phyloP scores from a whole-genome alignment of 179 eudicot species.

The Carnegiea gigantea region DNA sequence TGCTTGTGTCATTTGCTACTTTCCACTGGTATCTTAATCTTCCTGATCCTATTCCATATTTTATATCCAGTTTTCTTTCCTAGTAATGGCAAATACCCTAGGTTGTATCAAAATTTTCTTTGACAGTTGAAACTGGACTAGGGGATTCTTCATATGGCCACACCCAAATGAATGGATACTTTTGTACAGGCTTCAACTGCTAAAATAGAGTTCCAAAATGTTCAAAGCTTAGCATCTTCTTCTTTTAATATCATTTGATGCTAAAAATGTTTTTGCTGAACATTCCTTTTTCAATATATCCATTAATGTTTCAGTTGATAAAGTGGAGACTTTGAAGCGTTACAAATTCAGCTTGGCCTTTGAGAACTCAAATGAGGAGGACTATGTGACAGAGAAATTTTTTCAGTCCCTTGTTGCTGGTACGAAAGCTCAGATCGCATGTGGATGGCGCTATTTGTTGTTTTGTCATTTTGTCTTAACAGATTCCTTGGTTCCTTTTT shows the following conservation, averaged over 20 bases:
- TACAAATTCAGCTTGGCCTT: constrained; percentile 96
- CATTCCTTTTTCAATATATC: background rate
- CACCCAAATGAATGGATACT: background rate
- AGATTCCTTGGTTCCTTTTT: background rate
- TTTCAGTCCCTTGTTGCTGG: constrained; percentile 99
- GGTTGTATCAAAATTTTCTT: background rate
- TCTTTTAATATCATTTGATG: background rate
- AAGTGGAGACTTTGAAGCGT: constrained; percentile 75
- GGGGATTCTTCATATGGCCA: background rate
- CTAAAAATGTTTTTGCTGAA: background rate
- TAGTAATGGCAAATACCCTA: background rate
- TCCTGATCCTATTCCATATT: background rate
- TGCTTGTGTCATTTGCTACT: background rate
- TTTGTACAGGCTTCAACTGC: background rate
- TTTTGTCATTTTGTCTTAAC: too few relatives aligned
- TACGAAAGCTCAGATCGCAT: constrained; percentile 28
- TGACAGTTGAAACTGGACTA: background rate
- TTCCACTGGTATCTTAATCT: background rate
- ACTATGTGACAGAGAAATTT: constrained; percentile 93
- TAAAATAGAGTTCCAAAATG: background rate
- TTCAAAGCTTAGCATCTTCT: background rate
- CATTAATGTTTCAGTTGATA: constrained; percentile 61
- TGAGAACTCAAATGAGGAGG: constrained; percentile 98
- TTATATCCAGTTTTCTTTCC: background rate
- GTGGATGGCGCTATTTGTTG: background rate